Conservation (phyloP, 164 flowering plant genomes). For the Annona cherimola region DNA sequence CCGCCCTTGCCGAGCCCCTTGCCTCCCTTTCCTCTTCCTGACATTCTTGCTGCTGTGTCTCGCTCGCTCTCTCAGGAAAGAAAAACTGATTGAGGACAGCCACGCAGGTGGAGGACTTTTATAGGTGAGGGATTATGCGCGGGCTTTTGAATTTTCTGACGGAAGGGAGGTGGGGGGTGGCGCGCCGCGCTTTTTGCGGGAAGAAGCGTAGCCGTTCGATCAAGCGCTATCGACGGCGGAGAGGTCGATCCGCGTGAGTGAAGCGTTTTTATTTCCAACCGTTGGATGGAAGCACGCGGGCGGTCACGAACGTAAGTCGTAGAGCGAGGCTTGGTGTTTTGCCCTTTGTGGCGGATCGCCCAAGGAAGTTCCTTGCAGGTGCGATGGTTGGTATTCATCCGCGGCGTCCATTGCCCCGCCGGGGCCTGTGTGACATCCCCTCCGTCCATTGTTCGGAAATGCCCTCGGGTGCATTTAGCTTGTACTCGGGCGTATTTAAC, state of each 20-base stretch:
- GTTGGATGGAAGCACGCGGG: slow-evolving; percentile 1
- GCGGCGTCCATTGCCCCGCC: no score
- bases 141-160: background rate
- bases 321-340: background rate
- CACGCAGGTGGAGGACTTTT: background rate
- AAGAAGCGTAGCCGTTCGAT: slow-evolving; percentile 2
- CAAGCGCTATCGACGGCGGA: slow-evolving; percentile 8
- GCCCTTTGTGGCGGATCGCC: no score
- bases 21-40: slow-evolving; percentile 21
- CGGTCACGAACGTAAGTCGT: background rate
- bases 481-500: no score
- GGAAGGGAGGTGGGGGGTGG: background rate
- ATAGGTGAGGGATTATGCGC: background rate
- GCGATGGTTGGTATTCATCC: no score
- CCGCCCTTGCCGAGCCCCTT: slow-evolving; percentile 20
- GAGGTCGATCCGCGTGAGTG: slow-evolving; percentile 12
- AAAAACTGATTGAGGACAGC: background rate
- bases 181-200: background rate
- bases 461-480: no score
- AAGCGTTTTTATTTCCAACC: background rate
- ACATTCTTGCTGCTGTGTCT: background rate
- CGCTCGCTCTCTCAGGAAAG: background rate
- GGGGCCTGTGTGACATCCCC: no score
- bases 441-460: no score
- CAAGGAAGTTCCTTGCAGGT: no score